These are phyloP conservation scores for Mucor sp. DNA, from an alignment of 371 early-diverging fungal genomes.

Conservation along the genomic window DNA sequence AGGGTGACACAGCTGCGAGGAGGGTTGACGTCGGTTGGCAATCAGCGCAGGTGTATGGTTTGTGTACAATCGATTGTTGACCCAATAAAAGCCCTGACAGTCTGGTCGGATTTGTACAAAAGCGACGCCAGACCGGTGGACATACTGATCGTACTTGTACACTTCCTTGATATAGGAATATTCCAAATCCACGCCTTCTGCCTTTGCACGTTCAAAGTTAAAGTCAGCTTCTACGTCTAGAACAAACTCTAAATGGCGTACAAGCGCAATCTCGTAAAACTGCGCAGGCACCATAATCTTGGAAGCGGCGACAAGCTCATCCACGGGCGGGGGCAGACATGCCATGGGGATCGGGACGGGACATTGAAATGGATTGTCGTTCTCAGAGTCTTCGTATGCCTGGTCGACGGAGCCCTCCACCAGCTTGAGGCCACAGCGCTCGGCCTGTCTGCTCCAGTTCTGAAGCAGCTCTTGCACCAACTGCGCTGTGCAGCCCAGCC, in stretches of 20 bases:
- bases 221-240: slow-evolving; percentile 93
- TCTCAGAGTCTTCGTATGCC: slow-evolving; percentile 62
- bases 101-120: slow-evolving; percentile 86
- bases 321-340: slow-evolving; percentile 62
- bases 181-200: slow-evolving; percentile 51
- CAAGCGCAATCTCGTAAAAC: slow-evolving; percentile 82
- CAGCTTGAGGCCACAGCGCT: slow-evolving; percentile 86
- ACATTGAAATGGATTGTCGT: slow-evolving; percentile 90
- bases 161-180: slow-evolving; percentile 74
- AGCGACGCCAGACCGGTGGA: slow-evolving; percentile 89
- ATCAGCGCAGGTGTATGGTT: slow-evolving; percentile 62
- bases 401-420: slow-evolving; percentile 93
- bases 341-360: slow-evolving; percentile 74
- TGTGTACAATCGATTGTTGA: slow-evolving; percentile 82
- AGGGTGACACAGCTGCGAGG: slow-evolving; percentile 44
- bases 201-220: slow-evolving; percentile 51
- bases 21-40: slow-evolving; percentile 35
- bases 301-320: slow-evolving; percentile 41
- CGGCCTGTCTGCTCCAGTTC: slow-evolving; percentile 84
- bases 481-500: slow-evolving; percentile 94
- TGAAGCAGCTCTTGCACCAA: slow-evolving; percentile 87
- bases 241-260: slow-evolving; percentile 83
- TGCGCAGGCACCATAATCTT: slow-evolving; percentile 66
- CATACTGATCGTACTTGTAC: slow-evolving; percentile 85
- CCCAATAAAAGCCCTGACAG: slow-evolving; percentile 85